Percentiles rank a stretch among this genome's conserved stretches.
These are phyloP conservation scores for Lactarius trivialis DNA, from an alignment of 768 basidiomycete genomes.

Conservation along the genomic window DNA sequence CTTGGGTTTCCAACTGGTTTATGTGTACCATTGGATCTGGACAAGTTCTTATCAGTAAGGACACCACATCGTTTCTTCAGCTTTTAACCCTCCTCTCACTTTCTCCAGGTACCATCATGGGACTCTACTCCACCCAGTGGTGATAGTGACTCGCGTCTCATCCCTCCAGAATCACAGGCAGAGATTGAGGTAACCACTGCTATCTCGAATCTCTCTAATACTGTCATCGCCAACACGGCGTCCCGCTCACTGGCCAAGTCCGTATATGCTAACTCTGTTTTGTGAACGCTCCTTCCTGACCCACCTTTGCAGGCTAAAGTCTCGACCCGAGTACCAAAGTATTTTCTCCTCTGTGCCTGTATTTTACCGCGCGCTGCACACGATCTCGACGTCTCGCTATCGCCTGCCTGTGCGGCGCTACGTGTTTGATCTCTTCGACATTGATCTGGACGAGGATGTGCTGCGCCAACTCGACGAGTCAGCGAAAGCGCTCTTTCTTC, in stretches of 20 bases:
- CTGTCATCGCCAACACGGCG: constrained; percentile 91
- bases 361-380: constrained; percentile 79
- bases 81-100: not conserved
- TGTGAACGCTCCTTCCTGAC: constrained; percentile 4
- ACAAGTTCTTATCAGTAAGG: constrained; percentile 72
- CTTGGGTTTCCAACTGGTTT: constrained; percentile 83
- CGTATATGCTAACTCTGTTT: constrained; percentile 23
- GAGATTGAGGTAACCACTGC: constrained; percentile 84
- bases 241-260: constrained; percentile 85
- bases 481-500: constrained; percentile 36
- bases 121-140: constrained; percentile 31
- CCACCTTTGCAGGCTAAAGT: constrained; percentile 57
- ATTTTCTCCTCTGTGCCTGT: constrained; percentile 75
- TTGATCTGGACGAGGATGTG: constrained; percentile 63
- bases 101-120: constrained; percentile 68
- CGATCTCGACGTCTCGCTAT: constrained; percentile 84
- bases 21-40: constrained; percentile 82
- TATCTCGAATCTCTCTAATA: constrained; percentile 90
- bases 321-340: constrained; percentile 62
- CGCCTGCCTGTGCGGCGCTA: constrained; percentile 89
- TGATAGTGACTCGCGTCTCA: constrained; percentile 40
- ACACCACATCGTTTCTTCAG: not conserved
- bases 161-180: constrained; percentile 56
- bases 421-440: constrained; percentile 86
- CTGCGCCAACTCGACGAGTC: constrained; percentile 49